Percentiles rank a stretch among this genome's conserved stretches.
phyloP scores from a whole-genome alignment of 1,284 basidiomycete species.

The Trametes versicolor region DNA sequence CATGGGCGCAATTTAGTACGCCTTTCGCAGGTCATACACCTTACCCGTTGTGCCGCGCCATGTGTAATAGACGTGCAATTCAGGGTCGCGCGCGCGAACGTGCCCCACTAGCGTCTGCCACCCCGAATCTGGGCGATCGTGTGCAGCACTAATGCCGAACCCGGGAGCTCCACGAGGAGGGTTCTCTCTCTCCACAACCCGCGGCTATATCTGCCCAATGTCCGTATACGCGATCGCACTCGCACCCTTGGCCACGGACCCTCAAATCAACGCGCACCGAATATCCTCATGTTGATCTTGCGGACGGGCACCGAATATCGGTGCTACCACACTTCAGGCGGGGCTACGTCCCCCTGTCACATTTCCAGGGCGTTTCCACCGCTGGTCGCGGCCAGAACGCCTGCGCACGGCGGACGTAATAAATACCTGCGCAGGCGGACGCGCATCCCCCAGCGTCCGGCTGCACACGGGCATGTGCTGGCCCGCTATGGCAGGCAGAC shows the following conservation, averaged over 20 bases:
- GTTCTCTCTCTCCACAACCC: constrained; percentile 3
- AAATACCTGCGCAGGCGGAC: constrained; percentile 1
- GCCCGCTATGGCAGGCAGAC: not conserved
- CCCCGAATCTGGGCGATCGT: constrained; percentile 5
- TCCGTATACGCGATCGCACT: not conserved
- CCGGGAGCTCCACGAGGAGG: constrained; percentile 16
- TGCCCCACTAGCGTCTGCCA: not conserved
- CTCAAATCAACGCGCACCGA: not conserved
- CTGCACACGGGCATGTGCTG: not conserved
- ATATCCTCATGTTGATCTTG: not conserved
- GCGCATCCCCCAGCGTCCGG: not conserved
- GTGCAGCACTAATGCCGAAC: not conserved
- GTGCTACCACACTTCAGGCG: not conserved
- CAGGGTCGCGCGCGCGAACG: not conserved
- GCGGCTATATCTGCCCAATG: not conserved
- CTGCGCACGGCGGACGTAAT: constrained; percentile 18
- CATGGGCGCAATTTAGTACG: not conserved
- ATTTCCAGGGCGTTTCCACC: constrained; percentile 19
- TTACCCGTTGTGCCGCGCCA: not conserved
- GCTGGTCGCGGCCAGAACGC: constrained; percentile 10
- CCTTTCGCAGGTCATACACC: not conserved
- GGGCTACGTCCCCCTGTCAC: not conserved
- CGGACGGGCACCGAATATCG: not conserved
- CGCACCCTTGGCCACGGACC: not conserved
- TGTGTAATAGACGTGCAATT: constrained; percentile 1